Evolutionary conservation across 2,329 filamentous ascomycete genomes (phyloP), one percentile per base, ranked within the genome.

Genomic region (Cryphonectria naterciae): DNA sequence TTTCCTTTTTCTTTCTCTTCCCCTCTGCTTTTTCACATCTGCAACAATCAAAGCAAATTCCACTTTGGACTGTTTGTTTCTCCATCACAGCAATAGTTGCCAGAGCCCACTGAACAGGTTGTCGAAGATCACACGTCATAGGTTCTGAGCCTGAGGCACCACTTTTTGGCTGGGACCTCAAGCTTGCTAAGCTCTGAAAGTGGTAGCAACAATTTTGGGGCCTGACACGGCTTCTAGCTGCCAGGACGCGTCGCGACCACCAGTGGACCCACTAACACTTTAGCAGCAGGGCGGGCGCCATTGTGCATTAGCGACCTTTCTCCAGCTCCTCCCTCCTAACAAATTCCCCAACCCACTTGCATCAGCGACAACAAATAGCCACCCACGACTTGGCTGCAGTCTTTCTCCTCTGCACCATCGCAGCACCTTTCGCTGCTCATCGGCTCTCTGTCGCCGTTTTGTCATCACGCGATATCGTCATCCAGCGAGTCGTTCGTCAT

Each of bases 401-500:
- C 41, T 39, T 46, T 46, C 39, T 22, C 37, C 35, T 49, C 25
- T 61, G 35, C 54, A 68, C 54, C 68, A 73, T 65, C 65, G 70
- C 70, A 70, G 72, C 70, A 64, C 35, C 61, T 43, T 52, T 60
- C 67, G 73, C 71, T 70, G 72, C 72, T 56, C 65, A 68, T 70
- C 64, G 32, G 64, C 67, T 63, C 65, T 58, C 60, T 66, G 72
- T 68, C 72, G 70, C 68, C 70, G 60, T 37, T 49, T n/a, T 68
- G 69, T 63, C 68, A 67, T 62, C 68, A 62, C 46, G 41, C 70
- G 56, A 46, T 35, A 66, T 68, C 69, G 58, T 65, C 58, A 49
- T 62, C 68, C 72, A n/a, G 73, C 76, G 75, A 75, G 75, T 77
- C 75, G 79, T 79, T 79, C 81, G 85, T 79, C 81, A 90, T 90